Base-by-base conservation (phyloP, 139 green algal species). In the Ettlia oleoabundans region DNA sequence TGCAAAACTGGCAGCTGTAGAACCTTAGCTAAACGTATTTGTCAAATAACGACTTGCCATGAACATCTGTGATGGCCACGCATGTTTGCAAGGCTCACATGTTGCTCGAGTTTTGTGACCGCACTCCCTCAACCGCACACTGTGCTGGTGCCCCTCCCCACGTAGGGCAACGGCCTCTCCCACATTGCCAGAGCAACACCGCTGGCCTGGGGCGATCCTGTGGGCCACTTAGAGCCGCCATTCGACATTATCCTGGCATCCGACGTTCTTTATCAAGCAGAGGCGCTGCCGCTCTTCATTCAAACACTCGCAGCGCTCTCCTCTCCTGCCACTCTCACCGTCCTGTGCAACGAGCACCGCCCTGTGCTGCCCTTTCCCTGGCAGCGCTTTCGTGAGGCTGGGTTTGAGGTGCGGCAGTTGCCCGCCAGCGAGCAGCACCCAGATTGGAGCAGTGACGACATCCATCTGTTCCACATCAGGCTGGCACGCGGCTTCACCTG, bases 181-280 rank as follows among this genome's bases (percentile, higher is more conserved):
- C 15, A n/a, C 42, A 32, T 38, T 24, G 75, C 69, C 28, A 8
- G 37, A 0, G 82, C 78, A 30, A 72, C 58, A 5, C 33, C 52
- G 30, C 82, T 89, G 43, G 21, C 47, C 4, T 91, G 87, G 87
- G 85, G 84, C 22, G 51, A 82, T 8, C 22, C 28, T 15, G 67
- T 72, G 3, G 58, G 13, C 0, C 22, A 22, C 15, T 7, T 88
- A 32, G 28, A 68, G n/a, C 74, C 83, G 2, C 84, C 82, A 2
- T 88, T 84, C 43, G 87, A 91, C 62, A 9, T 91, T 9, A 61
- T 91, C 18, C 85, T 91, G 0, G 80, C 78, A 4, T 91, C 85
- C 28, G 84, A 91, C 78, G 47, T 90, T 18, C 43, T 91, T 19
- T 91, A 91, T 73, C 42, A 81, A 5, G 38, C 30, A 4, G 55